These are phyloP conservation scores for Nicotiana paniculata DNA, from an alignment of 257 asterid genomes.

Conservation along the genomic window DNA sequence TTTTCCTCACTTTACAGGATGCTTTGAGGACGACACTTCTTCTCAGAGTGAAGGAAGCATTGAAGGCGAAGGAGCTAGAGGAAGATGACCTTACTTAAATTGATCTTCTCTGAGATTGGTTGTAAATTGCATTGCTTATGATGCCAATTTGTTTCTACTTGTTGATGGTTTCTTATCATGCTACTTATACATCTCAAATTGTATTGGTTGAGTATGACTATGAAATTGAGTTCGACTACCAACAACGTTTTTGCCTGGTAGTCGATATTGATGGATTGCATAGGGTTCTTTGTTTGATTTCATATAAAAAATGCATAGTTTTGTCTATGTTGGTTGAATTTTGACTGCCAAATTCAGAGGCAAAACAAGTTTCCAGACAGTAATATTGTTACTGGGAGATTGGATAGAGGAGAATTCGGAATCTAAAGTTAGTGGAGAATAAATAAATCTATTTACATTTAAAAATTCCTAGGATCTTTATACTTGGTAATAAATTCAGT, in stretches of 20 bases:
- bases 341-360: neutral
- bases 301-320: neutral
- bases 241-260: neutral
- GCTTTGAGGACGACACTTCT: constrained; percentile 89
- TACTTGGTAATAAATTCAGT: too few species aligned
- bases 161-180: neutral
- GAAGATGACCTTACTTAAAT: constrained; percentile 86
- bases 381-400: neutral
- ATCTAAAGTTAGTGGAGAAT: too few species aligned
- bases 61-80: constrained; percentile 91
- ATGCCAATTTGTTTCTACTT: neutral
- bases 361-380: neutral
- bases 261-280: neutral
- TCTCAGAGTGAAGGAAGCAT: constrained; percentile 85
- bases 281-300: neutral
- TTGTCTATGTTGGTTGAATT: neutral
- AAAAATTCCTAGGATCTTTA: too few species aligned
- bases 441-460: too few species aligned
- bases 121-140: neutral
- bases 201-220: neutral
- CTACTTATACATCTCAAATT: neutral
- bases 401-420: too few species aligned
- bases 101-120: neutral
- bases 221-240: neutral
- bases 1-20: constrained; percentile 38